Conservation (phyloP, 179 eudicot genomes). For the Beta lomatogona region DNA sequence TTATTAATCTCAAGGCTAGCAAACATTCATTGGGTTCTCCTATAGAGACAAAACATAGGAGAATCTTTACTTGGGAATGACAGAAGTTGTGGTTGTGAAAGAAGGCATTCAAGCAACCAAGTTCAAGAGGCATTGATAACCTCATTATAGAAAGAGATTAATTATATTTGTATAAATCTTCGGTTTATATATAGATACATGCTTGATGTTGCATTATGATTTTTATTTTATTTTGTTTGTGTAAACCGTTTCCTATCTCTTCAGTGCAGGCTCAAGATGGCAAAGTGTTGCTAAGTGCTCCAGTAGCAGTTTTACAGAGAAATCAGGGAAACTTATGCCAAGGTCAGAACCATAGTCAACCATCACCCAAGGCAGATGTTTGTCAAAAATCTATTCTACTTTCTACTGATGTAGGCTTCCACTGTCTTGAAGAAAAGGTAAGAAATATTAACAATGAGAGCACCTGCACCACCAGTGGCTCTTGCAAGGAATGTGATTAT, state of each 20-base stretch:
- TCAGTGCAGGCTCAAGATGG: constrained; percentile 79
- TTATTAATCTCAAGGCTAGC: too few species aligned
- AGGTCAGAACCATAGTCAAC: constrained; percentile 33
- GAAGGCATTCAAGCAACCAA: too few species aligned
- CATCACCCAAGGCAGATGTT: constrained; percentile 32
- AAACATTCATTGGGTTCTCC: too few species aligned
- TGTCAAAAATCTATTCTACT: constrained; percentile 21
- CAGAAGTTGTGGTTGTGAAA: too few species aligned
- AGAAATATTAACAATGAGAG: constrained; percentile 9
- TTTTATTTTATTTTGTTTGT: constrained; percentile 14
- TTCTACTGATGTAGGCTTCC: constrained; percentile 26
- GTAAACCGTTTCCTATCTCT: constrained; percentile 37
- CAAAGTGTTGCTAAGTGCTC: constrained; percentile 36
- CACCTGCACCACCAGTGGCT: constrained; percentile 6
- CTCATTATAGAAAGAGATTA: too few species aligned
- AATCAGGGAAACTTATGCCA: constrained; percentile 54
- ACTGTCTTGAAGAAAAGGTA: constrained; percentile 27
- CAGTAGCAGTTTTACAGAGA: constrained; percentile 41
- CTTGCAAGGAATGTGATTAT: constrained; percentile 15
- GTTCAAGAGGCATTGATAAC: too few species aligned
- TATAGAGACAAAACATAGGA: too few species aligned
- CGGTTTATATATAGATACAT: not conserved
- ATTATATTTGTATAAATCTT: too few species aligned
- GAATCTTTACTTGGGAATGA: too few species aligned
- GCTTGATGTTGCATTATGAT: not conserved